A percentile compares a stretch with the other conserved stretches of the same genome.
These are phyloP conservation scores for Hypoxylon sp. DNA, from an alignment of 2,329 filamentous ascomycete genomes.

Conservation along the genomic window DNA sequence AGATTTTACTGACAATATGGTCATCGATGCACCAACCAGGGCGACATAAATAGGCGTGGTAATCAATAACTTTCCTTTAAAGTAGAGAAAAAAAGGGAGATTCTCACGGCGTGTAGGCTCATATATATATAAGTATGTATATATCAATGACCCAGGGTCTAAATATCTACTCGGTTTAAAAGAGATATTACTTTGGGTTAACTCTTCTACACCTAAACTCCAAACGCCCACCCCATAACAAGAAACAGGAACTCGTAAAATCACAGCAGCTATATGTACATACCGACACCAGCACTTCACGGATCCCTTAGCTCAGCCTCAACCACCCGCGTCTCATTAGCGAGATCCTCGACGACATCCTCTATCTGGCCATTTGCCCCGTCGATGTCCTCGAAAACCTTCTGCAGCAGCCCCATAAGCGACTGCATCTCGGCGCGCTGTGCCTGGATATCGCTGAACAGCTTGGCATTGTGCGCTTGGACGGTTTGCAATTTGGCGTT, in stretches of 20 bases:
- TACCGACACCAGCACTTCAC: conserved; percentile 7
- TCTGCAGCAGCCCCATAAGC: conserved; percentile 60
- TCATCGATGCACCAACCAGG: too few relatives aligned
- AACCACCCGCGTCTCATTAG: conserved; percentile 57
- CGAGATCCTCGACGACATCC: conserved; percentile 58
- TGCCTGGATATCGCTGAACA: conserved; percentile 59
- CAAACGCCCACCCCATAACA: conserved; percentile 1
- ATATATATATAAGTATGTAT: too few relatives aligned
- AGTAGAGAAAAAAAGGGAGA: too few relatives aligned
- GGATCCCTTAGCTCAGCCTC: conserved; percentile 51
- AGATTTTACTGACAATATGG: too few relatives aligned
- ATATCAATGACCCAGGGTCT: too few relatives aligned
- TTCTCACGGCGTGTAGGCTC: too few relatives aligned
- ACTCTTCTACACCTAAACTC: conserved; percentile 22
- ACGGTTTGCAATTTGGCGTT: conserved; percentile 65
- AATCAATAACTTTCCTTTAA: too few relatives aligned
- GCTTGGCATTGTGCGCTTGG: conserved; percentile 63
- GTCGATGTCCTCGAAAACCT: conserved; percentile 62
- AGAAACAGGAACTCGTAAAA: conserved; percentile 2
- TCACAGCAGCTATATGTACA: conserved; percentile 7
- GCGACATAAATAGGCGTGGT: too few relatives aligned
- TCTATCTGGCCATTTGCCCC: conserved; percentile 60
- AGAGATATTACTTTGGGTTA: too few relatives aligned
- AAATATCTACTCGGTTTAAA: too few relatives aligned
- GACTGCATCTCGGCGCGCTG: conserved; percentile 65